Evolutionary conservation across 805 yeast genomes (phyloP), one percentile per base, ranked within the genome.

Genomic region (Starmera caribaea): DNA sequence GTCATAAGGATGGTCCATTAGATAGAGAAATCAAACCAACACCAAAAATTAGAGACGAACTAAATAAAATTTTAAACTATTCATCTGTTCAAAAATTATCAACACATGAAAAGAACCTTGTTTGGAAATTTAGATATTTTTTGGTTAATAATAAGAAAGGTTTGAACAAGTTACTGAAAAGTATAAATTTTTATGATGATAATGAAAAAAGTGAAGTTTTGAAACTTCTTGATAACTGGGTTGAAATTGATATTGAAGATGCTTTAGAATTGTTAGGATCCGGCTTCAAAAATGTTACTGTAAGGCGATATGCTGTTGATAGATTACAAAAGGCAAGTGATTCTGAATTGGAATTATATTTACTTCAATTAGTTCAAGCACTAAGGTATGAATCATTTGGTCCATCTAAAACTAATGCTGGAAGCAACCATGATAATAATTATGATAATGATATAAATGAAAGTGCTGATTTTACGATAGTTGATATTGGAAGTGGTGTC

Each of bases 81-180:
- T 89, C 96, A 3, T 88, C 96, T 4, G 90, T 86, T 34, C 84
- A 84, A 39, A 83, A 79, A 48, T 65, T 92, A 36, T 73, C 81
- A 6, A 89, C 83, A 38, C 79, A 81, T 53, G 96, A 90, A 48
- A 86, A 83, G 63, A 86, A 87, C 46, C 61, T 87, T 52, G 71
- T 90, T 9, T 90, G 97, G 97, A 85, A 83, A 58, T 90, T 82
- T 59, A 64, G 97, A 39, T 92, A 84, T 61, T 89, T 79, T 58
- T 61, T 84, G 15, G 65, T 83, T n/a, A 72, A 79, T 39, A 78
- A 78, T 49, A 76, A 76, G 51, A 74, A 71, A 41, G 81, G 81
- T 2, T 64, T 85, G 41, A 81, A 89, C 24, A 90, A 90, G 58
- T 80, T 92, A 44, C 70, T 90, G 46, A 87, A 88, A 57, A 79